Percentiles rank a stretch among this genome's conserved stretches.
Conservation (phyloP, 768 basidiomycete genomes). For the Amanita brunnescens region DNA sequence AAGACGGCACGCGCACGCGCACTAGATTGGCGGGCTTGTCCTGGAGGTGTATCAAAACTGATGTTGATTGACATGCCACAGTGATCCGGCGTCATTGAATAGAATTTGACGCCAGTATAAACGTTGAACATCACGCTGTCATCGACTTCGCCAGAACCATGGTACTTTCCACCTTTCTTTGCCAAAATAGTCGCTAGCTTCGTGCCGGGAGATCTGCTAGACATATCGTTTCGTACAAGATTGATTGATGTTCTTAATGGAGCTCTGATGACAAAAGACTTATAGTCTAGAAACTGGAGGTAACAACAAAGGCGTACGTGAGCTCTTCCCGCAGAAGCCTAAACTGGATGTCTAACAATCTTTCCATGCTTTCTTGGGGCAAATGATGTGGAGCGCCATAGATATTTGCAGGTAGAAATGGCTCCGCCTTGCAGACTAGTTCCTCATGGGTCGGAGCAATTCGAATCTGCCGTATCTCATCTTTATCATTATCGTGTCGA, state of each 20-base stretch:
- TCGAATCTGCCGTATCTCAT: slow-evolving; percentile 48
- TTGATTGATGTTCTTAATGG: slow-evolving; percentile 44
- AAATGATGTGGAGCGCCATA: slow-evolving; percentile 57
- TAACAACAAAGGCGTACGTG: slow-evolving; percentile 31
- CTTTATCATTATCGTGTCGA: slow-evolving; percentile 63
- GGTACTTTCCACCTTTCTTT: slow-evolving; percentile 51
- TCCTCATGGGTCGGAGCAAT: slow-evolving; percentile 67
- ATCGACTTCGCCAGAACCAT: slow-evolving; percentile 28
- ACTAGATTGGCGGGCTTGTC: slow-evolving; percentile 28
- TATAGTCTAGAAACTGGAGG: background rate
- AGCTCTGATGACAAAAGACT: slow-evolving; percentile 26
- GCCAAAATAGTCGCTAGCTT: slow-evolving; percentile 35
- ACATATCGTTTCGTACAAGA: slow-evolving; percentile 38
- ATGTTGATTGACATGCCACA: slow-evolving; percentile 34
- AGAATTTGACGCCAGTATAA: slow-evolving; percentile 46
- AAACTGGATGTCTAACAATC: slow-evolving; percentile 66
- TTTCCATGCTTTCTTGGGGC: slow-evolving; percentile 49
- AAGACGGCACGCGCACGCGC: slow-evolving; percentile 28
- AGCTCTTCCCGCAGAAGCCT: slow-evolving; percentile 67
- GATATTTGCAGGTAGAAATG: slow-evolving; percentile 57
- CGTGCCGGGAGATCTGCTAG: slow-evolving; percentile 18
- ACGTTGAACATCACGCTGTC: slow-evolving; percentile 54
- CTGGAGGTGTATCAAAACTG: slow-evolving; percentile 35
- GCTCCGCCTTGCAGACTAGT: slow-evolving; percentile 35
- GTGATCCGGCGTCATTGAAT: slow-evolving; percentile 26